Evolutionary conservation across 164 flowering plant species (phyloP), one percentile per base, ranked within the genome.

Genomic region (Stephania japonica): DNA sequence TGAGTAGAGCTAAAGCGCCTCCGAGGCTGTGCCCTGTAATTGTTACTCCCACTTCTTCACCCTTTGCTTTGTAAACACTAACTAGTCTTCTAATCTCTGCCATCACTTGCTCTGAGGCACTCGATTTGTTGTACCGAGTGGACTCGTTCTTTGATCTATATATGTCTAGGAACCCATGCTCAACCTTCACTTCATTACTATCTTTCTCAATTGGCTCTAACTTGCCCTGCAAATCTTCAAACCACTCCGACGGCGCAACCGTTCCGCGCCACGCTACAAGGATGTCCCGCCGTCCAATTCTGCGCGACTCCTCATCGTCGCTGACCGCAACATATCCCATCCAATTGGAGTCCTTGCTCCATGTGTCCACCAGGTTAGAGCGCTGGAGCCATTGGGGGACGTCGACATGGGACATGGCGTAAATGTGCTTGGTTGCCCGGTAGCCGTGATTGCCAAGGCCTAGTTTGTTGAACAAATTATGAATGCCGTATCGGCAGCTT

Each of bases 1-100:
- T 86, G 23, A 91, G 82, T 1, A 88, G 84, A 42, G 88, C 89
- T 69, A 89, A 70, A 12, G 96, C 90, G 26, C 88, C 91, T 42
- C 93, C 96, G 0, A 91, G 65, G 75, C 97, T 88, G 42, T 91
- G 97, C 5, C 97, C 93, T 0, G 92, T 88, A 41, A 88, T 78
- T 5, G 93, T 91, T 4, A 91, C 70, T 78, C 97, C 86, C 24
- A 88, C 85, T 69, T 85, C 78, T 68, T 89, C 85, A 42, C 88
- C 89, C 69, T 67, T 73, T 19, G 41, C 69, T 67, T 68, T 72
- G 67, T 83, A 84, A 10, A 76, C 53, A 6, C 74, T 66, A n/a
- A 86, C 82, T 2, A 88, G 78, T 23, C 79, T 78, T 3, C 56
- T 64, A 1, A 89, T 44, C 65, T 89, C 93, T 49, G 67, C 14